Percentiles rank a stretch among this genome's conserved stretches.
Conservation (phyloP, 2,329 filamentous ascomycete genomes). For the Pyrenophora tritici-repentis region DNA sequence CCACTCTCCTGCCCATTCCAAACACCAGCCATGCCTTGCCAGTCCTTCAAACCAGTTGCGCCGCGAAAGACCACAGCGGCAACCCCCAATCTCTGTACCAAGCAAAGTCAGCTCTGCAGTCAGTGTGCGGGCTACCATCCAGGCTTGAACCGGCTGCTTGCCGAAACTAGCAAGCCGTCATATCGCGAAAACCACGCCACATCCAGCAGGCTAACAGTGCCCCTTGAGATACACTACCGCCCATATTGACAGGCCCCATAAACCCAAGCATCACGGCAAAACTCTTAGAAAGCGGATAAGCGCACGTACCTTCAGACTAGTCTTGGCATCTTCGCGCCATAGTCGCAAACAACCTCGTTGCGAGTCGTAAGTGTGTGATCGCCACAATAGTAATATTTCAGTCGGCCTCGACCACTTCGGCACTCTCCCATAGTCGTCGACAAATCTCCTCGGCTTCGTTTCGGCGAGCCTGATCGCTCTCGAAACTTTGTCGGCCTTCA, state of each 20-base stretch:
- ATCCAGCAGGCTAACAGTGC: conserved; percentile 1
- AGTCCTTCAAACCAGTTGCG: too few relatives aligned
- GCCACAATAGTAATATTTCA: conserved; percentile 24
- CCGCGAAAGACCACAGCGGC: too few relatives aligned
- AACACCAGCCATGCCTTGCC: neutral
- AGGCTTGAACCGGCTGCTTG: neutral
- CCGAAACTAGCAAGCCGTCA: neutral
- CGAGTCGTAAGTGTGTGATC: conserved; percentile 12
- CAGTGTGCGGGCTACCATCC: neutral
- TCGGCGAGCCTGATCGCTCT: conserved; percentile 32
- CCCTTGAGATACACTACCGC: neutral
- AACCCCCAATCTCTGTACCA: neutral
- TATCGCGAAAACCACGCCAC: neutral
- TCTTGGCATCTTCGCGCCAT: conserved; percentile 4
- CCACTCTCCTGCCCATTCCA: neutral
- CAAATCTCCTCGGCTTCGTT: conserved; percentile 49
- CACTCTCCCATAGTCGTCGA: conserved; percentile 48
- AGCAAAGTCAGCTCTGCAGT: neutral
- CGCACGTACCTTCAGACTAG: conserved; percentile 13
- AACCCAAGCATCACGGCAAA: conserved; percentile 1
- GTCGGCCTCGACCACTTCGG: conserved; percentile 44
- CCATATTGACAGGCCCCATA: neutral
- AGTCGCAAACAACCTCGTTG: conserved; percentile 5
- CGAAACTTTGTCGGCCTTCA: conserved; percentile 36
- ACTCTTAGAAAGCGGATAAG: conserved; percentile 1